Evolutionary conservation across 257 asterid species (phyloP).

Genomic region (Gynochthodes officinalis): DNA sequence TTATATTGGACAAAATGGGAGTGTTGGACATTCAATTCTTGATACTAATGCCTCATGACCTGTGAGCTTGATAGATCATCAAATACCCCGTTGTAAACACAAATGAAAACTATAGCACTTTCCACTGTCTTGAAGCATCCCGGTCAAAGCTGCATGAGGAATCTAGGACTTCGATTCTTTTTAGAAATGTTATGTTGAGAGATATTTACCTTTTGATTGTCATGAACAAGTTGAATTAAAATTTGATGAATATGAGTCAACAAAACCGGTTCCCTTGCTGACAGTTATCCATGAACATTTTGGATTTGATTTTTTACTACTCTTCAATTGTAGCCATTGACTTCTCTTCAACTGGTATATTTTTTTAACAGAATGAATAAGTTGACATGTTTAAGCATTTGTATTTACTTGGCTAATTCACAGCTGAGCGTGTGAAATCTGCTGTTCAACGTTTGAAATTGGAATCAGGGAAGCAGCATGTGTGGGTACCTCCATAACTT

Average conservation of each 20-base stretch:
- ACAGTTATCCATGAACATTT: neutral
- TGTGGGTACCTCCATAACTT: conserved; percentile 92
- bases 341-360: neutral
- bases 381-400: neutral
- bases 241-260: neutral
- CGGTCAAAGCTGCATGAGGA: neutral
- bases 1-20: neutral
- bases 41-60: neutral
- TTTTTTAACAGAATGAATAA: neutral
- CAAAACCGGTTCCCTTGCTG: neutral
- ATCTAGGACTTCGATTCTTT: neutral
- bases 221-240: neutral
- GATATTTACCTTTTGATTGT: neutral
- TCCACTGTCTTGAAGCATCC: neutral
- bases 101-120: neutral
- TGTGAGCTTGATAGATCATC: neutral
- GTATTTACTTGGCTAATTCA: conserved; percentile 5
- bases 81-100: neutral
- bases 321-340: neutral
- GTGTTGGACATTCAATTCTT: neutral
- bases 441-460: conserved; percentile 58
- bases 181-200: neutral
- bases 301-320: neutral
- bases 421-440: conserved; percentile 79
- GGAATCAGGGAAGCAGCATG: conserved; percentile 96